Percentiles rank a stretch among this genome's conserved stretches.
These are phyloP conservation scores for Cadophora malorum DNA, from an alignment of 2,329 filamentous ascomycete genomes.

Conservation along the genomic window DNA sequence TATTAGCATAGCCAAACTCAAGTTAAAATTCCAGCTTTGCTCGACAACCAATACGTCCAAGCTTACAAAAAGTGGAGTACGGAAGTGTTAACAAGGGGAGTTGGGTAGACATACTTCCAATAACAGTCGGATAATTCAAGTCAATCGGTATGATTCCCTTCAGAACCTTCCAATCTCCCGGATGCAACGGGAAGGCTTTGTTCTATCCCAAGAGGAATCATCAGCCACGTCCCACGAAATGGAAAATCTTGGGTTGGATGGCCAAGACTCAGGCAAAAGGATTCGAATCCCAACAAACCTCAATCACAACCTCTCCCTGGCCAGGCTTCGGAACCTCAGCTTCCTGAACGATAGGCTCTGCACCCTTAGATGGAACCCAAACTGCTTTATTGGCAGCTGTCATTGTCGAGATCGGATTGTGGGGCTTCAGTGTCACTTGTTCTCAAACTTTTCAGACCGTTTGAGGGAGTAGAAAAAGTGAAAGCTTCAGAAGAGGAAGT, in stretches of 20 bases:
- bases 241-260: too few species aligned
- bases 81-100: background rate
- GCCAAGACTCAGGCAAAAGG: too few species aligned
- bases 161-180: slow-evolving; percentile 19
- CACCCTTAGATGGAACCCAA: background rate
- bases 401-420: background rate
- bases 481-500: too few species aligned
- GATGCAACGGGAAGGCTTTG: slow-evolving; percentile 15
- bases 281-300: background rate
- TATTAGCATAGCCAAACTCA: background rate
- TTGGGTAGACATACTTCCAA: slow-evolving; percentile 3
- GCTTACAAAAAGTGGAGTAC: too few species aligned
- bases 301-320: background rate
- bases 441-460: too few species aligned
- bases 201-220: too few species aligned
- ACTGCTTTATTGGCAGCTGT: background rate
- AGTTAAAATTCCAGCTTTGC: too few species aligned
- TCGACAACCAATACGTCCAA: too few species aligned
- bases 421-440: too few species aligned
- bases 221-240: too few species aligned
- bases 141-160: slow-evolving; percentile 22
- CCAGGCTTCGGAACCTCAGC: background rate
- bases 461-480: too few species aligned
- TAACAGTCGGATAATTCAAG: slow-evolving; percentile 17
- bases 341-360: background rate